Evolutionary conservation across 176 grass and related monocot genomes (phyloP).

Genomic region (Eremochloa ophiuroides): DNA sequence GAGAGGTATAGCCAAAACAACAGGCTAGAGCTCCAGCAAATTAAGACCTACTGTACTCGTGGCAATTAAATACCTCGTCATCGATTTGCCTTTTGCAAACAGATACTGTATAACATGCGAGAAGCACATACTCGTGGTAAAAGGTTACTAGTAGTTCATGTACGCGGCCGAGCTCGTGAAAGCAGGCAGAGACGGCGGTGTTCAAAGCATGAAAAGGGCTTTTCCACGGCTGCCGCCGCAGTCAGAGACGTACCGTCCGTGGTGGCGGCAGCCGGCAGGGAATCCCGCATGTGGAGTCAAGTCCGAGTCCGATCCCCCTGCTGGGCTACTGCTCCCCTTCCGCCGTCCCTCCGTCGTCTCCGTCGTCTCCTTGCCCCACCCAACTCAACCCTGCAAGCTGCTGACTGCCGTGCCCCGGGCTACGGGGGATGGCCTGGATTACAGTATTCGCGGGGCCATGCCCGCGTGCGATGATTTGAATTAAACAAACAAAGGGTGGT

Average conservation of each 20-base stretch:
- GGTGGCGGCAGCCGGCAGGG: conserved; percentile 13
- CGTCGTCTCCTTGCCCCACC: neutral
- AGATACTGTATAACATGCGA: too few relatives aligned
- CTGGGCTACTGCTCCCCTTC: neutral
- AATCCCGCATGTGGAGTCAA: conserved; percentile 51
- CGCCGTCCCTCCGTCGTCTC: neutral
- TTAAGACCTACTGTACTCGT: too few relatives aligned
- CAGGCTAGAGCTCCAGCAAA: too few relatives aligned
- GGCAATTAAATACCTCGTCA: too few relatives aligned
- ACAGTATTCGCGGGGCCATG: conserved; percentile 19
- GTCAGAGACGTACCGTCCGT: neutral
- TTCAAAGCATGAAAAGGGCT: conserved; percentile 11
- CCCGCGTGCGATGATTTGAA: neutral
- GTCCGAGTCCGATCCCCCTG: neutral
- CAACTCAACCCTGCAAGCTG: too few relatives aligned
- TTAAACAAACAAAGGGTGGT: neutral
- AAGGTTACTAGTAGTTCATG: too few relatives aligned
- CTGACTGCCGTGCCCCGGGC: too few relatives aligned
- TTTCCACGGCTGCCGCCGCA: neutral
- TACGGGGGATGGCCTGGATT: too few relatives aligned
- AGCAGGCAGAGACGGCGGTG: neutral
- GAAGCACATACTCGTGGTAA: too few relatives aligned
- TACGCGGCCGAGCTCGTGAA: conserved; percentile 6
- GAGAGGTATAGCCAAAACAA: too few relatives aligned
- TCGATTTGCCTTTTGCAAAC: too few relatives aligned